phyloP scores from a whole-genome alignment of 352 stramenopile genomes.

The Phytophthora idaei region DNA sequence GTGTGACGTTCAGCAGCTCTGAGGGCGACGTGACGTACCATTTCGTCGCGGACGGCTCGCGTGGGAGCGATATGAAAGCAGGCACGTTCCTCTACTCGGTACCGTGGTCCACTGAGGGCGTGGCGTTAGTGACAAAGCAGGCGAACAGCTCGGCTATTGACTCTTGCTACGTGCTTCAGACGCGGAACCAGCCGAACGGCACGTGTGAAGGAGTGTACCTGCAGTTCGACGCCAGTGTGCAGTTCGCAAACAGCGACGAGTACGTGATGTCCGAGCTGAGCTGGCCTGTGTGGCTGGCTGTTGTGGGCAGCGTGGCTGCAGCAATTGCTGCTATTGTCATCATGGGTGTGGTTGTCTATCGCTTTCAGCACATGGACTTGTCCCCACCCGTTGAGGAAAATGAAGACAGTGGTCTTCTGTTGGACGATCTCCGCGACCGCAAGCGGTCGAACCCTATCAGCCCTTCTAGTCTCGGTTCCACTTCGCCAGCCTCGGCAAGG shows the following conservation, averaged over 20 bases:
- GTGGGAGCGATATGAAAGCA: conserved; percentile 58
- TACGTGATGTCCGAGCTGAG: conserved; percentile 65
- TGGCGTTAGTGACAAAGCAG: conserved; percentile 29
- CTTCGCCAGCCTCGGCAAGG: conserved; percentile 23
- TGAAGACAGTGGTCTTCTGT: conserved; percentile 39
- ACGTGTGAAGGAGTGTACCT: conserved; percentile 75
- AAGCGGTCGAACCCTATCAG: conserved; percentile 14
- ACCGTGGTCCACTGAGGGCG: conserved; percentile 28
- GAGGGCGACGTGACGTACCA: conserved; percentile 47
- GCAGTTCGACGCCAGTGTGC: conserved; percentile 62
- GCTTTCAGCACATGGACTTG: conserved; percentile 40
- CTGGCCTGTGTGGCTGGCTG: conserved; percentile 54
- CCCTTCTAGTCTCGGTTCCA: conserved; percentile 21
- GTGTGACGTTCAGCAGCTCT: conserved; percentile 13
- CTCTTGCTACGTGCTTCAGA: conserved; percentile 74
- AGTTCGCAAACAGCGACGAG: conserved; percentile 58
- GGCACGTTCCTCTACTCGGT: conserved; percentile 73
- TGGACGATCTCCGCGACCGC: conserved; percentile 29
- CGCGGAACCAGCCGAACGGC: conserved; percentile 64
- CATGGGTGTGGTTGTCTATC: conserved; percentile 58
- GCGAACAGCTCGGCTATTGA: conserved; percentile 51
- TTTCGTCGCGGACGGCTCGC: conserved; percentile 81
- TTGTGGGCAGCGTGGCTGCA: conserved; percentile 65
- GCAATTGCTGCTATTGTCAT: conserved; percentile 52
- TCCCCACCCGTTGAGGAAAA: conserved; percentile 26